Evolutionary conservation across 192 early-diverging fungal species (phyloP), one percentile per base, ranked within the genome.

Genomic region (Backusella sp.): DNA sequence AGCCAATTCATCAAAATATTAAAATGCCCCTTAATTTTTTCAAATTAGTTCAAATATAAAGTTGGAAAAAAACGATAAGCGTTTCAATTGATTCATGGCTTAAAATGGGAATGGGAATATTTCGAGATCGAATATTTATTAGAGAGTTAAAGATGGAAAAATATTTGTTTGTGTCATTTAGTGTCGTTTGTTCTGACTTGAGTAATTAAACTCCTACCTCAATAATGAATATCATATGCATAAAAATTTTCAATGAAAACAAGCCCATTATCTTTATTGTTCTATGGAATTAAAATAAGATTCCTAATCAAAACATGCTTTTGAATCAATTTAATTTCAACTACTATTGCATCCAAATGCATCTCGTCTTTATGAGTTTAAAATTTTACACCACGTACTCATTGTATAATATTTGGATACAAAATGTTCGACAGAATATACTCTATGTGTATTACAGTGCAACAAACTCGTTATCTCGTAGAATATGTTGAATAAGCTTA

Each of bases 241-340:
- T 56, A 6, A 9, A 62, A 28, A 4, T 62, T 62, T 62, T 26
- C 56, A 62, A 28, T 26, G 56, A 62, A 62, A 62, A 62, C 26
- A 30, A 62, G 28, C 56, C 28, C 56, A 62, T 12, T 56, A 21
- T 56, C 21, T 21, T 21, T 56, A 56, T 56, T 62, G 23, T 11
- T 62, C 30, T 28, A 62, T 62, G 26, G 26, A 62, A 49, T 49
- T 49, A 49, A 49, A n/a, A 21, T 0, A 17, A 49, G 4, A 62
- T 28, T 62, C 56, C 56, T 62, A 62, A 62, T 62, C 56, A 62
- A 62, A 62, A 62, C 56, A 62, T 62, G 26, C 56, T 62, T 62
- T 49, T 23, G 9, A 12, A 28, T 0, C 56, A 62, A 26, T 62
- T 62, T 62, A 62, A 62, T 62, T 62, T 26, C 56, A 28, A 26